Conservation (phyloP, 495 filamentous ascomycete species). For the Melanomma pulvis-pyrius region DNA sequence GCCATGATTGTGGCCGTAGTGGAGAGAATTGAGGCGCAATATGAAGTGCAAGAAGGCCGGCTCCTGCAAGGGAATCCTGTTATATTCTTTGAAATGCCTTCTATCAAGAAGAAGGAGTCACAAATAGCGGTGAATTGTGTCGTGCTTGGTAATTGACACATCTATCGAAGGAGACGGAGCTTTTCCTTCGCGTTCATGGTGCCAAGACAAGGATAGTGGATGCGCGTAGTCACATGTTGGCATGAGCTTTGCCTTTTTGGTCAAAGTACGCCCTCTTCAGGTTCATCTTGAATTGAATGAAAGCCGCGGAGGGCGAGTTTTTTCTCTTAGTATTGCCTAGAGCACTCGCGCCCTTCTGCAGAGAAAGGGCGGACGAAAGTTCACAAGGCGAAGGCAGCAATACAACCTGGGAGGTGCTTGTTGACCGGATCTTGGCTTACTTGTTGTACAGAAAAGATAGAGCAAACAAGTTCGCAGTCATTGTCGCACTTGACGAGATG, state of each 20-base stretch:
- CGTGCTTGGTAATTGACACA: background rate
- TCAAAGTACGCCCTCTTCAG: background rate
- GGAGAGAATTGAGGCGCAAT: background rate
- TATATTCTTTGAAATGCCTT: no score
- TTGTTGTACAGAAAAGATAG: no score
- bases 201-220: no score
- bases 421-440: background rate
- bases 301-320: background rate
- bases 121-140: background rate
- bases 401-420: background rate
- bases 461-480: no score
- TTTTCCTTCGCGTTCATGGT: background rate
- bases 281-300: background rate
- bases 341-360: background rate
- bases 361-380: background rate
- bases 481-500: no score
- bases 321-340: background rate
- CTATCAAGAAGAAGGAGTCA: background rate
- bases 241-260: background rate
- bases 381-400: background rate
- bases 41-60: background rate
- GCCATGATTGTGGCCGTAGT: conserved; percentile 6
- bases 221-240: conserved; percentile 25
- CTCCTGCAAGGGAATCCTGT: background rate
- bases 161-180: background rate